Base-by-base conservation (phyloP, 805 yeast species). In the Saturnispora diversa region DNA sequence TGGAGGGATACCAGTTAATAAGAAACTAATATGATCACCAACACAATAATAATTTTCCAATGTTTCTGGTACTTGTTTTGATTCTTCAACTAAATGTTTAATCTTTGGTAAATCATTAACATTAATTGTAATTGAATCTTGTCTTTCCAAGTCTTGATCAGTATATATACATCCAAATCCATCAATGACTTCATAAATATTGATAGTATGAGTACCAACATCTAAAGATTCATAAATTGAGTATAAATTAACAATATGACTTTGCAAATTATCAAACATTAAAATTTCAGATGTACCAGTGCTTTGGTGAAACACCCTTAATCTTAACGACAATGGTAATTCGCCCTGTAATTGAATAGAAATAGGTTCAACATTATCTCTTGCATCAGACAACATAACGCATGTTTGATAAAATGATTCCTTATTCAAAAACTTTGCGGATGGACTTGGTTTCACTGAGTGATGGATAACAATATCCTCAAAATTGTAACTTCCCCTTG, bases 11-110 rank as follows among this genome's bases (percentile, higher is more conserved):
- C 97, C 97, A 12, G 74, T 73, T 46, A 90, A 60, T 46, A 80
- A 73, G 55, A 84, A 84, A 1, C 81, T 69, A 20, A 92, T 74
- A 45, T 83, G 81, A 46, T 90, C 97, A 9, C 98, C 99, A 21
- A 90, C 95, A 70, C 99, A 92, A 53, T 78, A 81, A 51, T 81
- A 73, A 27, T 45, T 50, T 29, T 30, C 49, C n/a, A 41, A 27
- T 6, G 21, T 2, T n/a, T 55, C 59, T 2, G 51, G 27, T 36
- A 49, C 35, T 26, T 44, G 50, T 8, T 52, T 42, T 61, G 65
- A 45, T 61, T 55, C 69, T 59, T 43, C 64, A 13, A 52, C 37
- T n/a, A 60, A 29, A 30, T 60, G 63, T 38, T 61, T 62, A 6
- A 88, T 78, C 46, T 75, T 71, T 7, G 97, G 95, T 8, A 79